phyloP scores from a whole-genome alignment of 805 yeast species.

The Candida krabiensis region DNA sequence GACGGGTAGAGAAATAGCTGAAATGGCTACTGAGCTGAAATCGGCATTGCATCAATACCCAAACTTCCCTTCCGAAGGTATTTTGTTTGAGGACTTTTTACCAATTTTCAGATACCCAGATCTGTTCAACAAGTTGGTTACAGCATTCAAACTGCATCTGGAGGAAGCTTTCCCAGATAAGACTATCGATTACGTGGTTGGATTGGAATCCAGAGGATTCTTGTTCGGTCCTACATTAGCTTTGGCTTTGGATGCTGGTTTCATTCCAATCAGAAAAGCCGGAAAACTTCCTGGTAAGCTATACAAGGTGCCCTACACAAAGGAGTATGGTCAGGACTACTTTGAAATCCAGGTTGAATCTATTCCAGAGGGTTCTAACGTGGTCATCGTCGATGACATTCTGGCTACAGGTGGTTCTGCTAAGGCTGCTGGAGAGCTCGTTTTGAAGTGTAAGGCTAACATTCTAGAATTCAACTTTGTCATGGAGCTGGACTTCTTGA shows the following conservation, averaged over 20 bases:
- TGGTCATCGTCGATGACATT: slow-evolving; percentile 90
- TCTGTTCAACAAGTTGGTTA: slow-evolving; percentile 75
- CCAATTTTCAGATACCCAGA: slow-evolving; percentile 88
- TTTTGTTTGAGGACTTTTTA: slow-evolving; percentile 91
- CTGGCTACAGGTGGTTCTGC: slow-evolving; percentile 99
- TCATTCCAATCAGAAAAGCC: slow-evolving; percentile 91
- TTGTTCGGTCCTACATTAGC: slow-evolving; percentile 96
- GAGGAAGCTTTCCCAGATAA: slow-evolving; percentile 51
- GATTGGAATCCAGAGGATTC: slow-evolving; percentile 96
- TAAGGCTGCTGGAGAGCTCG: slow-evolving; percentile 85
- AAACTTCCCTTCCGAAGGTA: slow-evolving; percentile 91
- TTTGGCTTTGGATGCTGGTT: slow-evolving; percentile 82
- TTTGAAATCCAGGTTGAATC: slow-evolving; percentile 87
- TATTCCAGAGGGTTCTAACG: slow-evolving; percentile 76
- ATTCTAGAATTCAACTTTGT: slow-evolving; percentile 82
- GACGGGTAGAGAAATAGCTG: slow-evolving; percentile 24
- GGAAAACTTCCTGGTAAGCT: slow-evolving; percentile 94
- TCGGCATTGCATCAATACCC: slow-evolving; percentile 74
- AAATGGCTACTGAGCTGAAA: slow-evolving; percentile 46
- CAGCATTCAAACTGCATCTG: slow-evolving; percentile 77
- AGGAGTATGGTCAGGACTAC: slow-evolving; percentile 90
- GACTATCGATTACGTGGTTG: slow-evolving; percentile 81
- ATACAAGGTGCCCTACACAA: slow-evolving; percentile 67
- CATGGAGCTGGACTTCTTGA: slow-evolving; percentile 91
- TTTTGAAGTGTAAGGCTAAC: slow-evolving; percentile 63